phyloP scores from a whole-genome alignment of 768 basidiomycete genomes.

The Ramaria sp. region DNA sequence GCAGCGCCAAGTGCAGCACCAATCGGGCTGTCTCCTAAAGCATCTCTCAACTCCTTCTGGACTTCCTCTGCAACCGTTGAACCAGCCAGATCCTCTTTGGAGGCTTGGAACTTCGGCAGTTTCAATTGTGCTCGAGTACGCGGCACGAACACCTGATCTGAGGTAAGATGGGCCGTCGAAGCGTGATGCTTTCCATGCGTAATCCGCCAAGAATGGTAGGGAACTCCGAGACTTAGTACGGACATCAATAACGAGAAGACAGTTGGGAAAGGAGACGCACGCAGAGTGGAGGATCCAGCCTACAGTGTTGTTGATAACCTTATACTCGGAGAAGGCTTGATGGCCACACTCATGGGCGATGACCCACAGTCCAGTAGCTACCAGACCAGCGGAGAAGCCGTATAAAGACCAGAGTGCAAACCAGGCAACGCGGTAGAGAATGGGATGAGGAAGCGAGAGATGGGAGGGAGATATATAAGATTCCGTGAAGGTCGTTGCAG shows the following conservation, averaged over 20 bases:
- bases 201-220: constrained; percentile 95
- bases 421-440: constrained; percentile 50
- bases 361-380: constrained; percentile 90
- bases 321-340: constrained; percentile 90
- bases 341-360: constrained; percentile 94
- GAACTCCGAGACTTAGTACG: constrained; percentile 68
- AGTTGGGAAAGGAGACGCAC: constrained; percentile 32
- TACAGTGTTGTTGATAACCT: constrained; percentile 81
- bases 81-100: constrained; percentile 55
- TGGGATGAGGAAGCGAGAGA: constrained; percentile 46
- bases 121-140: constrained; percentile 68
- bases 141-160: constrained; percentile 95
- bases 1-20: constrained; percentile 44
- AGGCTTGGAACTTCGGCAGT: constrained; percentile 53
- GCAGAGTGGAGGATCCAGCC: constrained; percentile 89
- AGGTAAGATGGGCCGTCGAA: constrained; percentile 83
- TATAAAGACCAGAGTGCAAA: constrained; percentile 73
- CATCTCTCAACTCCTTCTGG: constrained; percentile 68
- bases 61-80: constrained; percentile 56
- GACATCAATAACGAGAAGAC: constrained; percentile 14
- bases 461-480: constrained; percentile 45
- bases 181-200: constrained; percentile 94
- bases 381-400: constrained; percentile 72
- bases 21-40: constrained; percentile 85
- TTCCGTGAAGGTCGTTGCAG: constrained; percentile 55